Evolutionary conservation across 805 yeast species (phyloP), one percentile per base, ranked within the genome.

Genomic region (Pichia cephalocereana): DNA sequence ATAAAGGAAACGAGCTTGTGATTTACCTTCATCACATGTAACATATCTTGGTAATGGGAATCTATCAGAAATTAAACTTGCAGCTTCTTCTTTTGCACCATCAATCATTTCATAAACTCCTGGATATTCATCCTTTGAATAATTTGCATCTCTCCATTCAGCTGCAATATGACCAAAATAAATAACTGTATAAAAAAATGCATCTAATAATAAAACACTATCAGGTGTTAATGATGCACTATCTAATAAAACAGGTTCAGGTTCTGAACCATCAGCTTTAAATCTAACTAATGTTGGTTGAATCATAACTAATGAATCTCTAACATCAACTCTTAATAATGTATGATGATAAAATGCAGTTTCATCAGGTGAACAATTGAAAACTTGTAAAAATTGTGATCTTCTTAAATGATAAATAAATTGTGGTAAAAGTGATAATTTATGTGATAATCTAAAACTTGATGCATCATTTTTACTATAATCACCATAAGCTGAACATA

Each of bases 281-380:
- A 83, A 91, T 38, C 96, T 79, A 4, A 91, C 84, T 65, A 93
- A 77, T 0, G 98, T 88, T 49, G 99, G 99, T 70, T 93, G 99
- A 55, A 93, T 91, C 97, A 93, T 93, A 53, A 90, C 86, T 63
- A 93, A 72, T 17, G 97, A 86, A 70, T 91, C 93, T 54, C 85
- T 83, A 40, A 91, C 85, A 64, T 93, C 97, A 62, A 93, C 97
- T 55, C 91, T 82, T 63, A 86, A 77, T 63, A 93, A 78, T 17
- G 88, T 83, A 66, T 93, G 99, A 65, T 97, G 82, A 69, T 91
- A 88, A 68, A 90, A 93, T 38, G 96, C 96, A 41, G 98, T 89
- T 71, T 93, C 99, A 71, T 93, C 99, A 2, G 99, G 99, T 7
- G 99, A 93, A 68, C 90, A 90, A 70, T 93, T 93, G 75, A 93